A percentile compares a stretch with the other conserved stretches of the same genome.
Conservation (phyloP, 495 filamentous ascomycete genomes). For the Penicillium soppii region DNA sequence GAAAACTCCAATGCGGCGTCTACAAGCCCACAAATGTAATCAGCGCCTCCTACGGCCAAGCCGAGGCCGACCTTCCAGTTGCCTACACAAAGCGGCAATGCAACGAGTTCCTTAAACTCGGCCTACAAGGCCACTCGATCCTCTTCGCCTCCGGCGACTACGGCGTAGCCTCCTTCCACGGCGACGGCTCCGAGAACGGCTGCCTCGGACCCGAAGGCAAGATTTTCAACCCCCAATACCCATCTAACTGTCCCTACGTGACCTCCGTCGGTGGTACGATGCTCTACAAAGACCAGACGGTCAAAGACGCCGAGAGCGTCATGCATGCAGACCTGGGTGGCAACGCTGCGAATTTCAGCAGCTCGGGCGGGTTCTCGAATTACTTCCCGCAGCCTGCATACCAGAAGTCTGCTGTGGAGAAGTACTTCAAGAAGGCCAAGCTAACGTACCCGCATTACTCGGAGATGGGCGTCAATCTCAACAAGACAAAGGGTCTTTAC, state of each 20-base stretch:
- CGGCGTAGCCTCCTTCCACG: conserved; percentile 51
- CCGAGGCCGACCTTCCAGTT: conserved; percentile 50
- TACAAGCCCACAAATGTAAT: conserved; percentile 63
- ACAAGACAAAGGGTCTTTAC: conserved; percentile 50
- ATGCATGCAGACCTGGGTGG: conserved; percentile 27
- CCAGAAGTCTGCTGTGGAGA: conserved; percentile 52
- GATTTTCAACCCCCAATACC: conserved; percentile 51
- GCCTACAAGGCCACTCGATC: conserved; percentile 59
- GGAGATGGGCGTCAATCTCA: conserved; percentile 34
- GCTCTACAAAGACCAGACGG: conserved; percentile 38
- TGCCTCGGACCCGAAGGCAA: conserved; percentile 42
- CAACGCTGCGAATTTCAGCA: conserved; percentile 45
- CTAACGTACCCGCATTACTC: conserved; percentile 43
- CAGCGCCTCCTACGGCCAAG: conserved; percentile 57
- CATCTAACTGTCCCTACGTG: conserved; percentile 51
- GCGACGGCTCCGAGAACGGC: conserved; percentile 26
- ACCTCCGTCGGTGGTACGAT: conserved; percentile 53
- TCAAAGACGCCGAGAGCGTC: conserved; percentile 44
- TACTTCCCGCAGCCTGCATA: conserved; percentile 60
- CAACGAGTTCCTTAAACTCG: conserved; percentile 64
- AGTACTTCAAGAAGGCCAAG: conserved; percentile 49
- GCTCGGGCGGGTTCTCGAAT: conserved; percentile 68
- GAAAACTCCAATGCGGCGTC: conserved; percentile 58
- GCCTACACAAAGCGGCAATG: conserved; percentile 57
- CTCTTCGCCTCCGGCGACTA: conserved; percentile 61